Evolutionary conservation across 2,329 filamentous ascomycete genomes (phyloP).

Genomic region (Neofusicoccum kwambonambiense): DNA sequence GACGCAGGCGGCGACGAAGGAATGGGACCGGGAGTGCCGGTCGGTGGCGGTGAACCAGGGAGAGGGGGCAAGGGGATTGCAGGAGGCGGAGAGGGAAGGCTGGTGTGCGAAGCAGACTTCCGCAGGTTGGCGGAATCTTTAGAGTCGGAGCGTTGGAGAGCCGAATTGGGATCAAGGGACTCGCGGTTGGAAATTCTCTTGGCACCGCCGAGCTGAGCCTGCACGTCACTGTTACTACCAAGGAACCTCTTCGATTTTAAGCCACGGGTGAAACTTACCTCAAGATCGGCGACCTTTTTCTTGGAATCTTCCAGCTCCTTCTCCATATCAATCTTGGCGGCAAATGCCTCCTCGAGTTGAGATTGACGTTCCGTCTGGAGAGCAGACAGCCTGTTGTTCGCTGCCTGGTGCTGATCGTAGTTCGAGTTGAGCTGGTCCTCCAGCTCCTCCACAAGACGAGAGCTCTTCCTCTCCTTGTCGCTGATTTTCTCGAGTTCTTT

Average conservation of each 20-base stretch:
- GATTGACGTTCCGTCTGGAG: constrained; percentile 47
- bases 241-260: constrained; percentile 2
- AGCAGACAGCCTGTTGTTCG: constrained; percentile 81
- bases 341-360: constrained; percentile 41
- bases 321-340: constrained; percentile 46
- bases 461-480: constrained; percentile 82
- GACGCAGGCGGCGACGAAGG: constrained; percentile 58
- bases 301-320: constrained; percentile 76
- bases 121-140: constrained; percentile 61
- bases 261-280: constrained; percentile 55
- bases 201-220: constrained; percentile 63
- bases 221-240: constrained; percentile 27
- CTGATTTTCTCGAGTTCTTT: constrained; percentile 58
- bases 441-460: constrained; percentile 87
- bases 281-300: constrained; percentile 70
- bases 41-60: constrained; percentile 52
- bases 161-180: constrained; percentile 38
- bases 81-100: constrained; percentile 88
- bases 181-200: constrained; percentile 49
- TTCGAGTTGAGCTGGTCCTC: constrained; percentile 95
- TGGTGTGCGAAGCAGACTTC: constrained; percentile 79
- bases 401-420: constrained; percentile 86
- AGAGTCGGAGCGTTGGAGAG: constrained; percentile 9
- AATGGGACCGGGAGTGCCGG: constrained; percentile 30
- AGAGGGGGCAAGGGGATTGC: constrained; percentile 94